Evolutionary conservation across 2,329 filamentous ascomycete genomes (phyloP), one percentile per base, ranked within the genome.

Genomic region (Xylariaceae sp.): DNA sequence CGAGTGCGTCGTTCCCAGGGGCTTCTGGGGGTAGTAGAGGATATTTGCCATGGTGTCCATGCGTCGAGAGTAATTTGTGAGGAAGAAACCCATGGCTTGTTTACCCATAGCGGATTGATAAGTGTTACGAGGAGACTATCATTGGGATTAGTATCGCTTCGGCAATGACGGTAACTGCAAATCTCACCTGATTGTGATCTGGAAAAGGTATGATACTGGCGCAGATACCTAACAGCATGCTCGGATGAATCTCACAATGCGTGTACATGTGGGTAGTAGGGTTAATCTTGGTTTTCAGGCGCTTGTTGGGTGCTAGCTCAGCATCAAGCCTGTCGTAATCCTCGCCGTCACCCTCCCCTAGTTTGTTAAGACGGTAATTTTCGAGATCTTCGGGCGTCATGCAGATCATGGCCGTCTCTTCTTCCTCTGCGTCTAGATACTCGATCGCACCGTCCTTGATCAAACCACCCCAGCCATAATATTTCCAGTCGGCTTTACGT

Each of bases 41-140:
- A 99, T 96, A 64, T 99, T 99, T 63, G 93, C 89, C 94, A 99
- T 99, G 5, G 94, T 99, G 68, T 99, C 94, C 93, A 99, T 97
- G 58, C 94, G 91, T 56, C 93, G 86, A 39, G 90, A 87, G 71
- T 96, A 99, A 69, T 99, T 99, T 12, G 95, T 99, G 51, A 99
- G 80, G 76, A 96, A 97, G 64, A 97, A 92, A 68, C 95, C 94
- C 95, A 99, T 99, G 57, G 94, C 94, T 82, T 99, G 94, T 75
- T 99, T 99, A 78, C 95, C 94, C 94, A 99, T 99, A 69, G 94
- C 94, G 65, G 93, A 97, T 75, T 97, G 93, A 72, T 97, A 99
- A 4, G 93, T 97, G 69, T 99, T 99, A 88, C 94, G 88, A 60
- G 94, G 94, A 57, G 93, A 97, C 82, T 95, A 67, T 44, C 16